Conservation (phyloP, 352 stramenopile genomes). For the Hyaloperonospora arabidopsidis region DNA sequence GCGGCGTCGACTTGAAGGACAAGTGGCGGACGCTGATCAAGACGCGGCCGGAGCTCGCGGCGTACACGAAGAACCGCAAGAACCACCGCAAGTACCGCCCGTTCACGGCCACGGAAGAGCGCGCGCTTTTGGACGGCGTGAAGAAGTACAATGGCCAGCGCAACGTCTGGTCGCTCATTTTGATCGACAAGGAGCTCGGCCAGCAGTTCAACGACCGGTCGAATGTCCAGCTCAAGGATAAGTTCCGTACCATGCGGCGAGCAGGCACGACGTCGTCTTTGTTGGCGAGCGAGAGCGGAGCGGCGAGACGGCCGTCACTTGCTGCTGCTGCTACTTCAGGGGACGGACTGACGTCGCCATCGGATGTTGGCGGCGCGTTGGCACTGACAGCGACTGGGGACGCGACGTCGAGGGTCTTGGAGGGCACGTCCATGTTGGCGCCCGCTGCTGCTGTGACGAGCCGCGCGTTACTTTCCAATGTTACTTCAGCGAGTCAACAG, state of each 20-base stretch:
- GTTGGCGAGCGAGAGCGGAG: slow-evolving; percentile 31
- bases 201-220: slow-evolving; percentile 76
- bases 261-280: slow-evolving; percentile 40
- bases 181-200: slow-evolving; percentile 71
- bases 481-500: slow-evolving; percentile 43
- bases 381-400: slow-evolving; percentile 18
- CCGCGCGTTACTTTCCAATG: slow-evolving; percentile 18
- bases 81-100: slow-evolving; percentile 81
- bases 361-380: slow-evolving; percentile 5
- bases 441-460: slow-evolving; percentile 18
- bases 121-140: slow-evolving; percentile 80
- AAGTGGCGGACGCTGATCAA: slow-evolving; percentile 83
- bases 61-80: slow-evolving; percentile 82
- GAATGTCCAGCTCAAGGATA: slow-evolving; percentile 82
- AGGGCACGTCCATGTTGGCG: slow-evolving; percentile 29
- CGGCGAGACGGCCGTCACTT: slow-evolving; percentile 36
- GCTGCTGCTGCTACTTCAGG: not conserved
- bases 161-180: slow-evolving; percentile 79
- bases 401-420: not conserved
- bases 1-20: slow-evolving; percentile 74
- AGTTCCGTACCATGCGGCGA: slow-evolving; percentile 73
- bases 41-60: slow-evolving; percentile 57
- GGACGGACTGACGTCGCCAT: not conserved
- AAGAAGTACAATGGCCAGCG: slow-evolving; percentile 80
- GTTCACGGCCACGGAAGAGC: slow-evolving; percentile 66